These are phyloP conservation scores for Jimgerdemannia lactiflua DNA, from an alignment of 192 early-diverging fungal species.

Conservation along the genomic window DNA sequence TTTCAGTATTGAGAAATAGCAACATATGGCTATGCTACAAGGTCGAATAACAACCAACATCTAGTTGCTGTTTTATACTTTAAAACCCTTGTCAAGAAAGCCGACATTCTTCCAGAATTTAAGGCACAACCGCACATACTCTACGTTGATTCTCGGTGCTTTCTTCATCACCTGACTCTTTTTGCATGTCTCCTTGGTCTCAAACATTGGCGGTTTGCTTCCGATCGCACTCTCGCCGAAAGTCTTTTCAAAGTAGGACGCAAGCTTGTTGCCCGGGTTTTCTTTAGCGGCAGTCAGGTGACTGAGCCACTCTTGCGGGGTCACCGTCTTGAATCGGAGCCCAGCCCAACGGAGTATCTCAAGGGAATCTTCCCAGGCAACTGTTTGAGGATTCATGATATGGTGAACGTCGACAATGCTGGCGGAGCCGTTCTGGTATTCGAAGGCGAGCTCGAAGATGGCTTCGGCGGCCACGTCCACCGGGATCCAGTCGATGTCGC, in stretches of 20 bases:
- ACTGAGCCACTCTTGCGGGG: slow-evolving; percentile 16
- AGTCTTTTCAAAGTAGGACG: background rate
- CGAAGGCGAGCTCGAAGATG: slow-evolving; percentile 23
- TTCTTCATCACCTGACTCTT: background rate
- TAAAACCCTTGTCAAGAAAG: background rate
- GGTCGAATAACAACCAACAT: too few relatives aligned
- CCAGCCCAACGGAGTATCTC: slow-evolving; percentile 11
- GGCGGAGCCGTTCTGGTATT: background rate
- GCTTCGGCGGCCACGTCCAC: slow-evolving; percentile 19
- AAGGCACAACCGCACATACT: background rate
- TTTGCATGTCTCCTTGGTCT: background rate
- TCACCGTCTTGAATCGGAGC: slow-evolving; percentile 14
- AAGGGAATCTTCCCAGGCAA: slow-evolving; percentile 18
- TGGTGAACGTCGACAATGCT: slow-evolving; percentile 6
- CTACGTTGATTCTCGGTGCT: background rate
- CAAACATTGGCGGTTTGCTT: background rate
- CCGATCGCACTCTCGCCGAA: background rate
- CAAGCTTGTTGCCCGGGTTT: slow-evolving; percentile 17
- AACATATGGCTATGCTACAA: too few relatives aligned
- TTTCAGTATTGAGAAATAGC: too few relatives aligned
- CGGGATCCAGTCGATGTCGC: slow-evolving; percentile 29
- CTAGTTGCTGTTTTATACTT: too few relatives aligned
- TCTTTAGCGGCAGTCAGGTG: slow-evolving; percentile 16
- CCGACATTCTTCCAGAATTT: background rate
- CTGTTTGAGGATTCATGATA: slow-evolving; percentile 21